These are phyloP conservation scores for Aethionema arabicum DNA, from an alignment of 345 rosid species.

Conservation along the genomic window DNA sequence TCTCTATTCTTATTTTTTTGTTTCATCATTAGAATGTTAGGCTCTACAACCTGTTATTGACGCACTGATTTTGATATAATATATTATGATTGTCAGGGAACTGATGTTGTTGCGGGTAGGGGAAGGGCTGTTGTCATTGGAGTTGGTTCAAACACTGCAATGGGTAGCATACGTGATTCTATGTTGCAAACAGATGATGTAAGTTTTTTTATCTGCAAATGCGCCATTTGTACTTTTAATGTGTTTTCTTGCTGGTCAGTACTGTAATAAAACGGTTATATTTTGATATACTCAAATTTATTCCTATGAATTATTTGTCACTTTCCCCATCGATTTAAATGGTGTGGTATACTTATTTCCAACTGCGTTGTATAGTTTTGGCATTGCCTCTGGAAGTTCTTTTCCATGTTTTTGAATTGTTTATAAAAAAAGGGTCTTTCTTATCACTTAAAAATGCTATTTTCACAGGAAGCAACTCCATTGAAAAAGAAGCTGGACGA, in stretches of 20 bases:
- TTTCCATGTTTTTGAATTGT: constrained; percentile 19
- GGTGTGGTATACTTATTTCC: constrained; percentile 7
- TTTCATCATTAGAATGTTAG: constrained; percentile 17
- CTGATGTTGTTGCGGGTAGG: constrained; percentile 86
- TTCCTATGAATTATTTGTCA: constrained; percentile 1
- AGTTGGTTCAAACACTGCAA: constrained; percentile 95
- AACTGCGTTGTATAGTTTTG: constrained; percentile 21
- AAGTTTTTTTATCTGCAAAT: constrained; percentile 36
- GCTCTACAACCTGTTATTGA: constrained; percentile 9
- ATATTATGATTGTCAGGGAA: constrained; percentile 70
- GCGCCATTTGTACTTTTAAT: constrained; percentile 9
- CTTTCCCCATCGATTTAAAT: neutral
- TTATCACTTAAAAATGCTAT: constrained; percentile 25
- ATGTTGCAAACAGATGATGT: constrained; percentile 94
- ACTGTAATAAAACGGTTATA: neutral
- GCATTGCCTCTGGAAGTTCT: constrained; percentile 1
- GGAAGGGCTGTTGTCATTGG: constrained; percentile 95
- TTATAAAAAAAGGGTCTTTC: constrained; percentile 12
- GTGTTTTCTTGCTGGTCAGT: constrained; percentile 6
- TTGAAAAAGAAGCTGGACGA: constrained; percentile 97
- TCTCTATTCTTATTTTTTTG: constrained; percentile 11
- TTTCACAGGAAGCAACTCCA: constrained; percentile 88
- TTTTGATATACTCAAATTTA: constrained; percentile 12
- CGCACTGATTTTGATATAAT: constrained; percentile 12
- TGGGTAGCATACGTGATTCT: constrained; percentile 98